Percentiles rank a stretch among this genome's conserved stretches.
Conservation (phyloP, 495 filamentous ascomycete genomes). For the Penicillium egyptiacum region DNA sequence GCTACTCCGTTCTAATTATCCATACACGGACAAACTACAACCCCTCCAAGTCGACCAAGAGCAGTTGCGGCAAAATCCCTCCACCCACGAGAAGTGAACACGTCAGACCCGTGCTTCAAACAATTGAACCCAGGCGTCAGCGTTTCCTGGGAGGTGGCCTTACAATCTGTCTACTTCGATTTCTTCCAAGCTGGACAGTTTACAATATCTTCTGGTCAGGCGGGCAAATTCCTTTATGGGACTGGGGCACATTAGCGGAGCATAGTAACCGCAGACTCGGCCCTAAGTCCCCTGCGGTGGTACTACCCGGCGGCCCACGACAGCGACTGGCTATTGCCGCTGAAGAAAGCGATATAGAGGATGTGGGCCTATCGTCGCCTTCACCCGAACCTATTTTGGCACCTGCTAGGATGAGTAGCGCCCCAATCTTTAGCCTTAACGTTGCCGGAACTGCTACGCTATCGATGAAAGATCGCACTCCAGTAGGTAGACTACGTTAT, state of each 20-base stretch:
- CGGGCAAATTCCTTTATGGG: conserved; percentile 9
- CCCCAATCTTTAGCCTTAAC: conserved; percentile 6
- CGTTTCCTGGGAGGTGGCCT: not conserved
- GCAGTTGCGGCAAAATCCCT: conserved; percentile 2
- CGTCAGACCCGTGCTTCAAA: conserved; percentile 6
- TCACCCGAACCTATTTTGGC: not conserved
- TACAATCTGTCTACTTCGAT: conserved; percentile 11
- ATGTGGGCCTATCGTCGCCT: conserved; percentile 3
- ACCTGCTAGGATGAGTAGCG: not conserved
- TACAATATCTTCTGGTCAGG: conserved; percentile 9
- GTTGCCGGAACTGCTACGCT: conserved; percentile 5
- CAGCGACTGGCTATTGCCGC: not conserved
- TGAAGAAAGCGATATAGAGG: conserved; percentile 8
- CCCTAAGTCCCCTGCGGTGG: conserved; percentile 3
- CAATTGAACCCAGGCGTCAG: conserved; percentile 5
- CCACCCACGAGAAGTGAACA: conserved; percentile 6
- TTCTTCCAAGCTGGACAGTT: not conserved
- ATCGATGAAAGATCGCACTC: conserved; percentile 4
- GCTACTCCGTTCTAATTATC: conserved; percentile 2
- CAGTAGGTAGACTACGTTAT: not conserved
- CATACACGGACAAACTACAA: not conserved
- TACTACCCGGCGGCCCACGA: not conserved
- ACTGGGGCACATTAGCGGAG: conserved; percentile 12
- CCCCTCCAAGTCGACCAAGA: not conserved
- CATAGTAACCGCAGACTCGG: not conserved